Evolutionary conservation across 129 eudicot species (phyloP).

Genomic region (Flaveria brownii): DNA sequence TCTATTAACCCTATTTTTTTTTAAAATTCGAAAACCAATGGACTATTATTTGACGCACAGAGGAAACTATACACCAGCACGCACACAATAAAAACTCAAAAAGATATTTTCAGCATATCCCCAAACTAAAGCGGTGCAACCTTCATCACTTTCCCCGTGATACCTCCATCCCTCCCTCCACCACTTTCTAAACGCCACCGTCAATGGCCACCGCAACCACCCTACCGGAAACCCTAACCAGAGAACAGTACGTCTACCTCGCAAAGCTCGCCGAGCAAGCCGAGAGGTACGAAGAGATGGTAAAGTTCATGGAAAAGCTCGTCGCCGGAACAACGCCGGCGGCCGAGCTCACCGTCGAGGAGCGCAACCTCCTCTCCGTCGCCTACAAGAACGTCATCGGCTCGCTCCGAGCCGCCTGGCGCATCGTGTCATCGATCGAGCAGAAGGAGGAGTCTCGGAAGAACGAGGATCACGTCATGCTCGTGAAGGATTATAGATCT

Average conservation of each 20-base stretch:
- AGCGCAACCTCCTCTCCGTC: conserved; percentile 67
- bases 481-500: conserved; percentile 63
- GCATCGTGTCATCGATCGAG: conserved; percentile 67
- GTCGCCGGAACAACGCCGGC: conserved; percentile 45
- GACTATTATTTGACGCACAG: neutral
- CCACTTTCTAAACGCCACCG: neutral
- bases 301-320: conserved; percentile 58
- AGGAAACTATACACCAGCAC: neutral
- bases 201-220: conserved; percentile 33
- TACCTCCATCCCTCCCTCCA: conserved; percentile 26
- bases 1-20: too few species aligned
- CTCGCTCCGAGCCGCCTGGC: conserved; percentile 85
- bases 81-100: neutral
- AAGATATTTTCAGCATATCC: conserved; percentile 11
- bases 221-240: conserved; percentile 46
- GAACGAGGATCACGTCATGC: conserved; percentile 65
- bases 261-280: conserved; percentile 72
- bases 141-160: neutral
- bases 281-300: conserved; percentile 79
- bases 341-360: conserved; percentile 69
- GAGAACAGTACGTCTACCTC: conserved; percentile 67
- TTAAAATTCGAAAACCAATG: too few species aligned
- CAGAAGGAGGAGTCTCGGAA: conserved; percentile 72
- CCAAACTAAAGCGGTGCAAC: conserved; percentile 11
- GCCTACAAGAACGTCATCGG: conserved; percentile 85